These are phyloP conservation scores for Penicillium egyptiacum DNA, from an alignment of 495 filamentous ascomycete species.

Conservation along the genomic window DNA sequence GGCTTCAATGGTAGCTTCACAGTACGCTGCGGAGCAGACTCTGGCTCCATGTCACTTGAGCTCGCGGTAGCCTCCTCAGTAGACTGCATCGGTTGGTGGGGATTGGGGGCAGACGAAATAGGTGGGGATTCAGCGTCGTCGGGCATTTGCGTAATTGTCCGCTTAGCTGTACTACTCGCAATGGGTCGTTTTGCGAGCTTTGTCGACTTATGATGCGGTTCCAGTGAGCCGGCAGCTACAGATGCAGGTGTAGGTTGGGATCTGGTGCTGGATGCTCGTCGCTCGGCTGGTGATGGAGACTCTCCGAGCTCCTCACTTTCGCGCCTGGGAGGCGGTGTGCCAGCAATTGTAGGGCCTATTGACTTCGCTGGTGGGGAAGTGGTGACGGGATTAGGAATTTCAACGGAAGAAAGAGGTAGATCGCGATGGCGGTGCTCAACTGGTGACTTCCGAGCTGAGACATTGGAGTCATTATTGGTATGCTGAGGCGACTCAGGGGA, in stretches of 20 bases:
- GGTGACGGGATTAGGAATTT: neutral
- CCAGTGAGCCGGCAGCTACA: neutral
- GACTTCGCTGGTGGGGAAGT: neutral
- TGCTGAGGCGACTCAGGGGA: neutral
- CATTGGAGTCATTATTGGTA: neutral
- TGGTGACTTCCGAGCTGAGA: neutral
- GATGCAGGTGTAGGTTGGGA: slow-evolving; percentile 4
- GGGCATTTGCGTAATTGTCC: slow-evolving; percentile 6
- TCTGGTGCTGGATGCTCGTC: neutral
- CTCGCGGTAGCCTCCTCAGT: neutral
- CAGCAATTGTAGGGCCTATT: slow-evolving; percentile 1
- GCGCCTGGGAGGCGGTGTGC: slow-evolving; percentile 11
- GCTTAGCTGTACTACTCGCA: neutral
- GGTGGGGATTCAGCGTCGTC: neutral
- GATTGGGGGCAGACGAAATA: neutral
- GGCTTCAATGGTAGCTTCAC: neutral
- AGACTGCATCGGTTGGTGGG: neutral
- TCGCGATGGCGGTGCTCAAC: slow-evolving; percentile 15
- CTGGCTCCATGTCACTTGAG: neutral
- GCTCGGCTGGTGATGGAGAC: slow-evolving; percentile 18
- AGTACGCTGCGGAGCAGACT: neutral
- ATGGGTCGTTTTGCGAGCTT: neutral
- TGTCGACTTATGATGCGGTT: neutral
- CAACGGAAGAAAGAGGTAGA: slow-evolving; percentile 29
- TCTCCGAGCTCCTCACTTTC: slow-evolving; percentile 33